Evolutionary conservation across 495 filamentous ascomycete species (phyloP), one percentile per base, ranked within the genome.

Genomic region (Pyrenula aspistea): DNA sequence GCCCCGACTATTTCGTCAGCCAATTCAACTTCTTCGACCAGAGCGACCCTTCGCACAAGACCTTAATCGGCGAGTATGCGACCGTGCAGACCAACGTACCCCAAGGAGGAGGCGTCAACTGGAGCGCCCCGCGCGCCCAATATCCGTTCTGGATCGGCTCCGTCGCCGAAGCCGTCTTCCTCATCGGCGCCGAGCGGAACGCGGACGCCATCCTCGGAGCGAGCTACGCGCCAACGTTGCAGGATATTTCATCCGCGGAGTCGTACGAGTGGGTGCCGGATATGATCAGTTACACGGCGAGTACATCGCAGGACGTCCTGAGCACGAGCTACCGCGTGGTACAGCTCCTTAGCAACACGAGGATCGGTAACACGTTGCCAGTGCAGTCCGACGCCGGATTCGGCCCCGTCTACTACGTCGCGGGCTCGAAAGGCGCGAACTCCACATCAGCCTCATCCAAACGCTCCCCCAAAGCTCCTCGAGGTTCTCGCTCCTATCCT

Each of bases 111-210:
- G 76, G 74, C 36, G 68, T 67, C 22, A 71, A 68, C 51, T 83
- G 75, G 31, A 42, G 15, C 15, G 76, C 55, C 25, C 58, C 59
- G 54, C 47, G 56, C 58, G 47, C 57, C 8, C 54, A 12, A 24
- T 57, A 66, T 65, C 75, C 54, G 71, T 63, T 54, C 58, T 85
- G 80, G 80, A 76, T 75, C 56, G 81, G 78, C 47, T 75, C 76
- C 49, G 79, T 86, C 47, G 76, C 71, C 22, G 85, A 90, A 61
- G 84, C 83, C 1, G 77, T 88, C 24, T 85, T 80, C 59, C 75
- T 86, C 59, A 75, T 89, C 36, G 84, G 82, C 23, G 50, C 22
- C 59, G 66, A 69, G 59, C 60, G 69, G 10, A 68, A 69, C 57
- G 62, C 67, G 1, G 60, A 71, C 56, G 56, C 62, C 31, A 62